These are phyloP conservation scores for Silene uniflora DNA, from an alignment of 148 eudicot species.

Conservation along the genomic window DNA sequence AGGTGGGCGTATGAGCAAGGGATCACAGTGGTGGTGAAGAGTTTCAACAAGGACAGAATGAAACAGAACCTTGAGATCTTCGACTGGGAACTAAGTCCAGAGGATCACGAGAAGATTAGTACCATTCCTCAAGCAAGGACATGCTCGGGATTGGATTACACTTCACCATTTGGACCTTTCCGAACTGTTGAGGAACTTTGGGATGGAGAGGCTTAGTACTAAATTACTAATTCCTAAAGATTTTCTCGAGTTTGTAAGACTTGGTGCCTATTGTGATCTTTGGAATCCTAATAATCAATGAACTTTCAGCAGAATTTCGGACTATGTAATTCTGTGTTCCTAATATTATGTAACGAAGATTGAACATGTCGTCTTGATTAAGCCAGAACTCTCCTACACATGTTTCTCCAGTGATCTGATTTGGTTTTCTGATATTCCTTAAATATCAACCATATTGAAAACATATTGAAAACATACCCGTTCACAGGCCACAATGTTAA, in stretches of 20 bases:
- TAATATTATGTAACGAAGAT: conserved; percentile 1
- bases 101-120: conserved; percentile 34
- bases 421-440: too few species aligned
- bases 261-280: background rate
- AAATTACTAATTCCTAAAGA: conserved; percentile 1
- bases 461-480: too few species aligned
- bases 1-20: conserved; percentile 60
- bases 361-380: background rate
- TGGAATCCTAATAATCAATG: background rate
- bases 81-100: conserved; percentile 32
- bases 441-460: too few species aligned
- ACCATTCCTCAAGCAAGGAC: conserved; percentile 41
- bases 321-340: background rate
- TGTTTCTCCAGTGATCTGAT: background rate
- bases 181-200: conserved; percentile 41
- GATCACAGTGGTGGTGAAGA: conserved; percentile 43
- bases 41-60: conserved; percentile 58
- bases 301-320: background rate
- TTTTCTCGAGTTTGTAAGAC: conserved; percentile 6
- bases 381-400: background rate
- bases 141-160: conserved; percentile 36
- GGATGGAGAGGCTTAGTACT: conserved; percentile 42
- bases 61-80: conserved; percentile 45
- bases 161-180: conserved; percentile 40
- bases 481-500: too few species aligned